phyloP scores from a whole-genome alignment of 495 filamentous ascomycete species.

The Penicillium mononematosum region DNA sequence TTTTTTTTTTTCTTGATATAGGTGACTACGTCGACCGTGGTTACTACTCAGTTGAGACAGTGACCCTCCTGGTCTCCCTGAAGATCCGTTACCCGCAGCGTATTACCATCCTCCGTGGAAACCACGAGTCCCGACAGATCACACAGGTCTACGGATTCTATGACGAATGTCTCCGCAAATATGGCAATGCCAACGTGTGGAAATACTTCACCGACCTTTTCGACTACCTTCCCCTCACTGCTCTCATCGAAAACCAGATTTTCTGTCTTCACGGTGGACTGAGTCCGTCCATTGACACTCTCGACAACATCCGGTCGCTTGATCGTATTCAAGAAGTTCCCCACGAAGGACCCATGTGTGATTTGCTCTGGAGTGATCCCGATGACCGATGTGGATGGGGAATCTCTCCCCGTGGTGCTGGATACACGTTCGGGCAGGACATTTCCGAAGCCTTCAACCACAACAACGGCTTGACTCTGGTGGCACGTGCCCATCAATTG shows the following conservation, averaged over 20 bases:
- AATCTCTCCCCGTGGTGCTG: slow-evolving; percentile 93
- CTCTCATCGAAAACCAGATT: slow-evolving; percentile 99
- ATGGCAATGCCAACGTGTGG: slow-evolving; percentile 98
- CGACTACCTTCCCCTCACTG: slow-evolving; percentile 97
- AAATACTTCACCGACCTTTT: slow-evolving; percentile 99
- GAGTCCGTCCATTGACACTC: slow-evolving; percentile 93
- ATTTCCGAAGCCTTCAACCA: slow-evolving; percentile 99
- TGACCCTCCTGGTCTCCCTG: slow-evolving; percentile 87
- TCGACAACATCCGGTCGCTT: slow-evolving; percentile 94
- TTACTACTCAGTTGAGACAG: slow-evolving; percentile 96
- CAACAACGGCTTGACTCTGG: slow-evolving; percentile 96
- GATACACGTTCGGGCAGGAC: slow-evolving; percentile 98
- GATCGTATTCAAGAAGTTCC: slow-evolving; percentile 98
- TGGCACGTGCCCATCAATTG: slow-evolving; percentile 91
- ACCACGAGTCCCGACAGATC: slow-evolving; percentile 97
- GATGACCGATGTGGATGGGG: slow-evolving; percentile 99
- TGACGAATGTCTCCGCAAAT: slow-evolving; percentile 95
- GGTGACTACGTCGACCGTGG: slow-evolving; percentile 96
- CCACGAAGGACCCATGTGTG: slow-evolving; percentile 98
- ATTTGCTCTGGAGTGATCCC: slow-evolving; percentile 95
- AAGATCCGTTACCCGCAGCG: slow-evolving; percentile 96
- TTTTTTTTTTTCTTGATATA: slow-evolving; percentile 32
- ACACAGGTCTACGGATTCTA: slow-evolving; percentile 98
- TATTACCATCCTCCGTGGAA: slow-evolving; percentile 94
- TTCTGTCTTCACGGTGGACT: slow-evolving; percentile 98